Conservation (phyloP, 2,329 filamentous ascomycete species). For the Fusarium sublunatum region DNA sequence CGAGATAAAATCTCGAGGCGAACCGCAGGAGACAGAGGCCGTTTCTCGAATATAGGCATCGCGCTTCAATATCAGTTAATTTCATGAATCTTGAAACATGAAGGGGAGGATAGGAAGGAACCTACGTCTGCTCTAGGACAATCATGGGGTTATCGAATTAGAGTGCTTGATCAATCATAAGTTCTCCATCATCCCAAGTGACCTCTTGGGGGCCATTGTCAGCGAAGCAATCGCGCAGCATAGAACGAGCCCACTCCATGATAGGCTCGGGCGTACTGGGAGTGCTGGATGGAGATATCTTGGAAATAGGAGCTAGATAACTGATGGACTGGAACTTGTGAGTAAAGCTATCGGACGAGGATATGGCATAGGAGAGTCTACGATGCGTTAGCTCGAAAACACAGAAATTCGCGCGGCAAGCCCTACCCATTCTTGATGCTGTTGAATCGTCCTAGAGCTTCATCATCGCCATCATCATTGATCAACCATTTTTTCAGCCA, state of each 20-base stretch:
- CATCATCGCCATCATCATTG: background rate
- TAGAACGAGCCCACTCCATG: slow-evolving; percentile 27
- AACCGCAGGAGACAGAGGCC: background rate
- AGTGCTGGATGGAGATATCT: background rate
- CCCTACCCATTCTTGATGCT: slow-evolving; percentile 7
- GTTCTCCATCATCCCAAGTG: slow-evolving; percentile 14
- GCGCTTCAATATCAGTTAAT: slow-evolving; percentile 17
- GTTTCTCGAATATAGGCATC: slow-evolving; percentile 13
- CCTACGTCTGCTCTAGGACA: slow-evolving; percentile 25
- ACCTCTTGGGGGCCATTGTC: background rate
- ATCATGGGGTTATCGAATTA: slow-evolving; percentile 23
- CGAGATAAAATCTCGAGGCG: slow-evolving; percentile 18
- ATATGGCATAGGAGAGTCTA: slow-evolving; percentile 5
- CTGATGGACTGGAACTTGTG: slow-evolving; percentile 8
- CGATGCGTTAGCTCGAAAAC: background rate
- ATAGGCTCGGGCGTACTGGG: background rate
- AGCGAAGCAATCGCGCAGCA: slow-evolving; percentile 1
- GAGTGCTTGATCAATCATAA: slow-evolving; percentile 26
- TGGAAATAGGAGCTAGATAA: slow-evolving; percentile 11
- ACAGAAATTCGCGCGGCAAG: background rate
- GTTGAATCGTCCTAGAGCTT: slow-evolving; percentile 8
- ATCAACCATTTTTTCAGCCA: slow-evolving; percentile 26
- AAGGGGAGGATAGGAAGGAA: background rate
- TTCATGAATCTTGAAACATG: too few species aligned
- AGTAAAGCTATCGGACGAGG: background rate